Conservation (phyloP, 805 yeast species). For the Sugiyamaella chiloensis region DNA sequence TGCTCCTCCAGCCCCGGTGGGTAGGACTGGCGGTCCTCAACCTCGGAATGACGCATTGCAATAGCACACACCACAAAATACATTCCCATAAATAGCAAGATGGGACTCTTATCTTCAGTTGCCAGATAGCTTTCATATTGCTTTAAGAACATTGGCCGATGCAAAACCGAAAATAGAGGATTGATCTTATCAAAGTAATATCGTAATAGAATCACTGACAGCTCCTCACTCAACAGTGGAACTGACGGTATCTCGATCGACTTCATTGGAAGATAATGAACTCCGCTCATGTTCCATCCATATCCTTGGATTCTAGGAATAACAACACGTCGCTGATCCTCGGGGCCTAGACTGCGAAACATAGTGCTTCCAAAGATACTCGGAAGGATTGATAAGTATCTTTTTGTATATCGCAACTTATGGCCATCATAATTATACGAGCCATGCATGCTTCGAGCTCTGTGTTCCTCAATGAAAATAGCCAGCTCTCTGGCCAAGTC, state of each 20-base stretch:
- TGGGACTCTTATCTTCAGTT: slow-evolving; percentile 26
- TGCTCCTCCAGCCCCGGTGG: slow-evolving; percentile 38
- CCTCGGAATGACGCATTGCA: slow-evolving; percentile 51
- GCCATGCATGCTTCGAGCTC: slow-evolving; percentile 1
- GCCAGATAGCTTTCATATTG: slow-evolving; percentile 39
- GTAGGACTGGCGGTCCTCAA: slow-evolving; percentile 24
- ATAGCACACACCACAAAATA: slow-evolving; percentile 48
- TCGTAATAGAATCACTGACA: slow-evolving; percentile 31
- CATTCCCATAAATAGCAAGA: slow-evolving; percentile 49
- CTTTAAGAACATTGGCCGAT: slow-evolving; percentile 51
- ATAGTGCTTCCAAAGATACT: slow-evolving; percentile 21
- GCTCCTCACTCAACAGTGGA: slow-evolving; percentile 10
- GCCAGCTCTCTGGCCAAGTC: neutral
- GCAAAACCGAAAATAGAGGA: slow-evolving; percentile 51
- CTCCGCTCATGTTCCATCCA: slow-evolving; percentile 67
- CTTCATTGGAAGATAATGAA: slow-evolving; percentile 41
- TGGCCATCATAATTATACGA: slow-evolving; percentile 6
- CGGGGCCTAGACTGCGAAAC: slow-evolving; percentile 16
- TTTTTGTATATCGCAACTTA: slow-evolving; percentile 20
- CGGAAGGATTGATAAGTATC: slow-evolving; percentile 20
- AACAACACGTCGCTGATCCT: slow-evolving; percentile 27
- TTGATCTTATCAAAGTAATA: slow-evolving; percentile 50
- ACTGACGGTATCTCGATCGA: slow-evolving; percentile 23
- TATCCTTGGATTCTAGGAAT: slow-evolving; percentile 59
- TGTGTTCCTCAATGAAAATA: slow-evolving; percentile 4